Evolutionary conservation across 1,139 yeast species (phyloP).

Genomic region (Pichia kudriavzevii): DNA sequence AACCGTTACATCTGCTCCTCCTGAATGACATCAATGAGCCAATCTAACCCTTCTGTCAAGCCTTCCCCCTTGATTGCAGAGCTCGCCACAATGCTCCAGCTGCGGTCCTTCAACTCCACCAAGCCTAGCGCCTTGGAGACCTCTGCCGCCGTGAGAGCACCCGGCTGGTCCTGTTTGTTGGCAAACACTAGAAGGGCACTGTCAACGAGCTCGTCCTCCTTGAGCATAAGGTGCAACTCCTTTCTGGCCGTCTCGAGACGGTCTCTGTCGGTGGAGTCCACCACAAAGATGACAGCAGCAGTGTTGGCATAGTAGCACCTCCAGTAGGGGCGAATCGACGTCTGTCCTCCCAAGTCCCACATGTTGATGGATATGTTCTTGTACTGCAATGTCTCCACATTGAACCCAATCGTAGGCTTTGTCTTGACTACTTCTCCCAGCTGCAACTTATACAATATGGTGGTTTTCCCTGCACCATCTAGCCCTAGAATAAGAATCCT

Average conservation of each 20-base stretch:
- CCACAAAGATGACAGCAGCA: slow-evolving; percentile 93
- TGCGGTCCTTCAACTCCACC: slow-evolving; percentile 86
- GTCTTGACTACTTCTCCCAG: slow-evolving; percentile 92
- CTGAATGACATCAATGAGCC: slow-evolving; percentile 93
- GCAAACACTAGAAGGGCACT: slow-evolving; percentile 92
- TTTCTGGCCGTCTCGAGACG: slow-evolving; percentile 82
- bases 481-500: slow-evolving; percentile 86
- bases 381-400: slow-evolving; percentile 87
- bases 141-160: slow-evolving; percentile 91
- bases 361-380: slow-evolving; percentile 82
- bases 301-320: slow-evolving; percentile 94
- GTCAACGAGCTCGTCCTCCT: slow-evolving; percentile 85
- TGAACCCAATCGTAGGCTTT: slow-evolving; percentile 94
- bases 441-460: slow-evolving; percentile 84
- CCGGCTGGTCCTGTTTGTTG: slow-evolving; percentile 94
- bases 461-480: slow-evolving; percentile 98
- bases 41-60: slow-evolving; percentile 88
- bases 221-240: slow-evolving; percentile 85
- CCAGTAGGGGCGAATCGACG: slow-evolving; percentile 96
- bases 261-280: slow-evolving; percentile 93
- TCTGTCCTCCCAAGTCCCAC: slow-evolving; percentile 96
- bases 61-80: slow-evolving; percentile 97
- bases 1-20: slow-evolving; percentile 74
- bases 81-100: slow-evolving; percentile 97
- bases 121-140: slow-evolving; percentile 81